phyloP scores from a whole-genome alignment of 176 grass and related monocot genomes.

The Carex myosuroides region DNA sequence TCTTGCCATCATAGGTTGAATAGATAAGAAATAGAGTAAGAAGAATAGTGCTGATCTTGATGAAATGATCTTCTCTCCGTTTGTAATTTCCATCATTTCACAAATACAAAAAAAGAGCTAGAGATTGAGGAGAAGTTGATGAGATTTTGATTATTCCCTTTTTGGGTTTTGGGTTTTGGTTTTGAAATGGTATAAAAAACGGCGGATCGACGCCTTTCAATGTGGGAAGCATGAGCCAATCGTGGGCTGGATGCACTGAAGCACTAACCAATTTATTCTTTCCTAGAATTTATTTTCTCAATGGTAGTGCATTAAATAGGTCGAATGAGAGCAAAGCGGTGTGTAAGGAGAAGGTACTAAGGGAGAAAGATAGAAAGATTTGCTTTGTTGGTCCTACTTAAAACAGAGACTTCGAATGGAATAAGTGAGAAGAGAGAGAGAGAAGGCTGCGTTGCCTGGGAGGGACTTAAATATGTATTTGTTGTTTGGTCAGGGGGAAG shows the following conservation, averaged over 20 bases:
- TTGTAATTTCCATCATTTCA: background rate
- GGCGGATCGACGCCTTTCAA: background rate
- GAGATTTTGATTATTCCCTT: background rate
- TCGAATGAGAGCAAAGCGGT: background rate
- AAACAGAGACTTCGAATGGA: background rate
- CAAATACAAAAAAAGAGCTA: background rate
- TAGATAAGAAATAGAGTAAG: background rate
- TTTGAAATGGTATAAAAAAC: background rate
- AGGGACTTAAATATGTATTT: conserved; percentile 10
- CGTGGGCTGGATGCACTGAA: background rate
- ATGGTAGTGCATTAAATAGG: conserved; percentile 8
- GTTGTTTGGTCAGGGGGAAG: conserved; percentile 14
- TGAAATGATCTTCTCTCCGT: background rate
- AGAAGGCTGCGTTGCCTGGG: background rate
- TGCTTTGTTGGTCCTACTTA: background rate
- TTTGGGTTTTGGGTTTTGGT: conserved; percentile 16
- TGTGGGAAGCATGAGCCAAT: conserved; percentile 22
- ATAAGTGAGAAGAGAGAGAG: conserved; percentile 1
- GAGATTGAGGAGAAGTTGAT: background rate
- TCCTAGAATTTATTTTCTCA: conserved; percentile 3
- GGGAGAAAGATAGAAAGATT: background rate
- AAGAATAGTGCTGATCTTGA: background rate
- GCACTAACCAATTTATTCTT: background rate
- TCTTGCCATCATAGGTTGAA: background rate
- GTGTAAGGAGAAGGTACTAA: conserved; percentile 7